Conservation (phyloP, 306 rosid species). For the Oxytropis ochrocephala region DNA sequence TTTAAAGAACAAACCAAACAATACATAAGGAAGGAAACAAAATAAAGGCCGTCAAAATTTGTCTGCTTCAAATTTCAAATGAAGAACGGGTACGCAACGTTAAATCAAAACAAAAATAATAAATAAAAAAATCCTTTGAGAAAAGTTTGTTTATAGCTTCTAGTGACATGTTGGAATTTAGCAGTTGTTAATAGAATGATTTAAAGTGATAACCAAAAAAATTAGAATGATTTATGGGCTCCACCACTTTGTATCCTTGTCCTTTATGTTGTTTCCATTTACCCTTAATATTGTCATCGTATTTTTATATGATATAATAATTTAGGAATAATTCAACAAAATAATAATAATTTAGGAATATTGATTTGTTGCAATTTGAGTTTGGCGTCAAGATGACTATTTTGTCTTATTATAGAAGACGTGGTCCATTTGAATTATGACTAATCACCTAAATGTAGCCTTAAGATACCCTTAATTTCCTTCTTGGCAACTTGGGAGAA, state of each 20-base stretch:
- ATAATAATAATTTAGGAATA: not conserved
- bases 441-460: conserved; percentile 36
- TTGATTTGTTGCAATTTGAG: conserved; percentile 28
- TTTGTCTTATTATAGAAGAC: conserved; percentile 31
- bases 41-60: conserved; percentile 52
- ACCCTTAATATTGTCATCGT: conserved; percentile 4
- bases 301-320: not conserved
- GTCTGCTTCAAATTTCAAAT: conserved; percentile 38
- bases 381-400: conserved; percentile 25
- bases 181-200: conserved; percentile 39
- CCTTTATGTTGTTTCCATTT: conserved; percentile 38
- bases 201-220: not conserved
- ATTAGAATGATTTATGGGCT: conserved; percentile 42
- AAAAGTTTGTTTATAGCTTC: conserved; percentile 22
- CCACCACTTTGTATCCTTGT: conserved; percentile 39
- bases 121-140: conserved; percentile 27
- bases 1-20: not conserved
- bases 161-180: conserved; percentile 49
- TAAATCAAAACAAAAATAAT: conserved; percentile 16
- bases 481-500: conserved; percentile 24
- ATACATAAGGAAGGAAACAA: conserved; percentile 40
- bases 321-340: not conserved
- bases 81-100: conserved; percentile 51
- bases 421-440: conserved; percentile 38
- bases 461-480: conserved; percentile 35